Percentiles rank a stretch among this genome's conserved stretches.
Evolutionary conservation across 257 asterid genomes (phyloP).

Genomic region (Euphrasia confusa): DNA sequence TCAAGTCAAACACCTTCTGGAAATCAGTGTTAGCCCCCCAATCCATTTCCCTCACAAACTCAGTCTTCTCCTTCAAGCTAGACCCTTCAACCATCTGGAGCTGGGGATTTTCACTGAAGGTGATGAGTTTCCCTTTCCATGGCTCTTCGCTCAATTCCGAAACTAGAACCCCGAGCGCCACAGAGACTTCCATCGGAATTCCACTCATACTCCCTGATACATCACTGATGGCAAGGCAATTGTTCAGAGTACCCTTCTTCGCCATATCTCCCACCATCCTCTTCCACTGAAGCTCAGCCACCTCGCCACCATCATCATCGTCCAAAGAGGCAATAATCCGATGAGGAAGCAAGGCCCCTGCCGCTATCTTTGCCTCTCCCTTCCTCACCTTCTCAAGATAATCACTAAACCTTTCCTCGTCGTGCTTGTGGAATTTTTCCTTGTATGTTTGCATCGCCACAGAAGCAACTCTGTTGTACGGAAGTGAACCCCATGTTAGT

Average conservation of each 20-base stretch:
- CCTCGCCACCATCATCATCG: not conserved
- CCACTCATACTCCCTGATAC: conserved; percentile 46
- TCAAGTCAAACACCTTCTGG: conserved; percentile 48
- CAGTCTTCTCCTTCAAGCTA: not conserved
- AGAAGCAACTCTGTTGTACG: conserved; percentile 42
- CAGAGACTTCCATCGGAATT: conserved; percentile 37
- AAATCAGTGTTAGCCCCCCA: conserved; percentile 46
- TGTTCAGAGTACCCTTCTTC: conserved; percentile 34
- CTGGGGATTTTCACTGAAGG: no score
- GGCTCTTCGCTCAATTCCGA: no score
- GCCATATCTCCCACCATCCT: conserved; percentile 45
- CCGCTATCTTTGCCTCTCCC: conserved; percentile 37
- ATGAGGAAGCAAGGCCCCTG: conserved; percentile 57
- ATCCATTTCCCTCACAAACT: conserved; percentile 31
- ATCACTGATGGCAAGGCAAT: conserved; percentile 40
- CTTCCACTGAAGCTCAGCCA: conserved; percentile 42
- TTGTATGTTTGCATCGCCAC: conserved; percentile 46
- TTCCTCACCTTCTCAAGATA: conserved; percentile 36
- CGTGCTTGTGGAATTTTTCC: conserved; percentile 10
- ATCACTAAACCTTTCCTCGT: conserved; percentile 33
- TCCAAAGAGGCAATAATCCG: conserved; percentile 23
- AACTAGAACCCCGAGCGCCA: no score
- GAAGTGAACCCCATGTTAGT: conserved; percentile 34
- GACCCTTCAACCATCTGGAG: no score
- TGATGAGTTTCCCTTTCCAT: no score